Evolutionary conservation across 2,329 filamentous ascomycete genomes (phyloP).

Genomic region (Niveomyces coronatus): DNA sequence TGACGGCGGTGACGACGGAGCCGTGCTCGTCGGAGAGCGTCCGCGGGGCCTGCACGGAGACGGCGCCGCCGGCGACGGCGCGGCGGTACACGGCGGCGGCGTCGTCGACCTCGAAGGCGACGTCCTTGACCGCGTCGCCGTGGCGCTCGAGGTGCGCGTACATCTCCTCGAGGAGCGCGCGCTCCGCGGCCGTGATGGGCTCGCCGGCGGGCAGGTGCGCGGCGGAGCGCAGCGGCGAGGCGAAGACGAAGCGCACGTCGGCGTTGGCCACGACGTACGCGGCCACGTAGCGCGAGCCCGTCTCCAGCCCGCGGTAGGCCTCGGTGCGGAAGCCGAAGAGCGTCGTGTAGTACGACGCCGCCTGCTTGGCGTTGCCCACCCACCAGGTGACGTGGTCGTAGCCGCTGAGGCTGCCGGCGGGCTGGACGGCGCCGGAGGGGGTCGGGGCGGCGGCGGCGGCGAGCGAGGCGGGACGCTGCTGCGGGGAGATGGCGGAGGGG

Average conservation of each 20-base stretch:
- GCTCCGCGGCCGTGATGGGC: slow-evolving; percentile 52
- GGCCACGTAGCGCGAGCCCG: slow-evolving; percentile 68
- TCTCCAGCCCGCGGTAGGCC: slow-evolving; percentile 83
- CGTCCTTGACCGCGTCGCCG: slow-evolving; percentile 90
- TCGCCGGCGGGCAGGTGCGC: slow-evolving; percentile 46
- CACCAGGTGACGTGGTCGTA: slow-evolving; percentile 96
- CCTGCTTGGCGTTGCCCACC: slow-evolving; percentile 94
- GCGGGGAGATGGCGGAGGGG: slow-evolving; percentile 45
- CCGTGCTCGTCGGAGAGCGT: slow-evolving; percentile 48
- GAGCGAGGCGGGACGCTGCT: slow-evolving; percentile 28
- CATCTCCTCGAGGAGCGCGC: slow-evolving; percentile 58
- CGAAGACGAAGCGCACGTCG: slow-evolving; percentile 71
- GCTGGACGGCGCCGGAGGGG: slow-evolving; percentile 44
- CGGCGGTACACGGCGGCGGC: slow-evolving; percentile 68
- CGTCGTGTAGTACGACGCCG: slow-evolving; percentile 76
- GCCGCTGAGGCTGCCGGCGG: slow-evolving; percentile 56
- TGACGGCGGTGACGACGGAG: slow-evolving; percentile 62
- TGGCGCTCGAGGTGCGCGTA: slow-evolving; percentile 76
- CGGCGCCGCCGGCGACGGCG: slow-evolving; percentile 56
- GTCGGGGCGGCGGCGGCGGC: slow-evolving; percentile 30
- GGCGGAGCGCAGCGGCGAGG: slow-evolving; percentile 62
- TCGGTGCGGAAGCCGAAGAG: slow-evolving; percentile 78
- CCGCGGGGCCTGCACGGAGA: slow-evolving; percentile 51
- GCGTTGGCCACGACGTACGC: slow-evolving; percentile 77
- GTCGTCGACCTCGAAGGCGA: slow-evolving; percentile 88